These are phyloP conservation scores for Saksenaea vasiformis DNA, from an alignment of 371 early-diverging fungal species.

Conservation along the genomic window DNA sequence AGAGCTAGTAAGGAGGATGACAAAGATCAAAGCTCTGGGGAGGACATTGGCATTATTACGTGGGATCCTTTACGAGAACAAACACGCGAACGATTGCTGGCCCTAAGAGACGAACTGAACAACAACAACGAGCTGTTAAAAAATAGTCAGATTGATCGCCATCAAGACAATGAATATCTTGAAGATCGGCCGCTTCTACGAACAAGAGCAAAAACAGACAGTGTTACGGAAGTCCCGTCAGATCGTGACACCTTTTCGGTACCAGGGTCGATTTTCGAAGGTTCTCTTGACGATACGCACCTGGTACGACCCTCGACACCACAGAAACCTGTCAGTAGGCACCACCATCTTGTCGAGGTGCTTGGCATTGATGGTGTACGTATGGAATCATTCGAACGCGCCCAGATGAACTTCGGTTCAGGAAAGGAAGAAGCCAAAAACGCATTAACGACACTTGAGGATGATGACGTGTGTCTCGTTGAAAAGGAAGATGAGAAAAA, in stretches of 20 bases:
- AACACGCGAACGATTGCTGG: conserved; percentile 25
- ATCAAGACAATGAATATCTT: background rate
- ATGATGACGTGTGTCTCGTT: background rate
- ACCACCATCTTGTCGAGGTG: conserved; percentile 45
- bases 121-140: background rate
- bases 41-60: conserved; percentile 22
- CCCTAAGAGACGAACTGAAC: conserved; percentile 28
- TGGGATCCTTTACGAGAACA: conserved; percentile 39
- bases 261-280: background rate
- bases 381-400: conserved; percentile 26
- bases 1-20: background rate
- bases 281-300: conserved; percentile 5
- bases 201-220: conserved; percentile 3
- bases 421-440: background rate
- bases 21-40: background rate
- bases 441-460: background rate
- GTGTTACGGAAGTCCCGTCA: background rate
- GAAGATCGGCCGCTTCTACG: background rate
- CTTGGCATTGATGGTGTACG: conserved; percentile 44
- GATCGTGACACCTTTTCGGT: background rate
- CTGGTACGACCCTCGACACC: conserved; percentile 18
- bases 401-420: conserved; percentile 10
- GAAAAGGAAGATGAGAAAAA: background rate
- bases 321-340: background rate
- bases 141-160: background rate